These are phyloP conservation scores for Penicillium sp. DNA, from an alignment of 2,329 filamentous ascomycete species.

Conservation along the genomic window DNA sequence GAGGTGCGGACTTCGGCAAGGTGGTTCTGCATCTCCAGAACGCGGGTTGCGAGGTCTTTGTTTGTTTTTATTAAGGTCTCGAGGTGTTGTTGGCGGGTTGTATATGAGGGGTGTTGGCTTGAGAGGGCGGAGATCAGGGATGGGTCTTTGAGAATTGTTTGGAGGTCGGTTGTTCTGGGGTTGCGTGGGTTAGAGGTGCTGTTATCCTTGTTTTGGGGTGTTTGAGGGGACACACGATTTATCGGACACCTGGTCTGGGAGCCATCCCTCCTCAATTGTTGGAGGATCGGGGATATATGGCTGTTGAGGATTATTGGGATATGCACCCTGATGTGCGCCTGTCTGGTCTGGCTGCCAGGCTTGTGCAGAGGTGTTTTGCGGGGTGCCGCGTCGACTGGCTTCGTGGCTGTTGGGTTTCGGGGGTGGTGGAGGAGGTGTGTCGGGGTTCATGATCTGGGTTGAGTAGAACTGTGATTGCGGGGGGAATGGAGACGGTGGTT, in stretches of 20 bases:
- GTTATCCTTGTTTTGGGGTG: conserved; percentile 19
- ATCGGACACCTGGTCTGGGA: conserved; percentile 73
- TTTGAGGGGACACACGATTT: conserved; percentile 64
- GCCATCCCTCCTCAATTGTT: conserved; percentile 64
- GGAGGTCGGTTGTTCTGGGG: conserved; percentile 54
- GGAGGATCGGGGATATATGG: conserved; percentile 33
- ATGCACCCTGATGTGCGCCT: conserved; percentile 11
- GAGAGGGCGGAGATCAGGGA: conserved; percentile 72
- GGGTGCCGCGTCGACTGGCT: conserved; percentile 65
- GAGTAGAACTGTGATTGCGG: conserved; percentile 28
- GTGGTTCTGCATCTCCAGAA: conserved; percentile 47
- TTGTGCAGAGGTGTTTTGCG: conserved; percentile 43
- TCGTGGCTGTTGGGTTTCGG: conserved; percentile 72
- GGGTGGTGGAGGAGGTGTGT: conserved; percentile 66
- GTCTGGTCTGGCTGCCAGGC: conserved; percentile 26
- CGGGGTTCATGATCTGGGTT: conserved; percentile 44
- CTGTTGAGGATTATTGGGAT: conserved; percentile 10
- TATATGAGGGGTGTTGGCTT: conserved; percentile 70
- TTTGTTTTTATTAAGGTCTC: conserved; percentile 68
- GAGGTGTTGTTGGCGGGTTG: conserved; percentile 64
- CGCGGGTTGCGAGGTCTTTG: conserved; percentile 60
- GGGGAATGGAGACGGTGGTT: conserved; percentile 26
- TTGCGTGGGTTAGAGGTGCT: conserved; percentile 2
- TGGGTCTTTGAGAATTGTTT: conserved; percentile 71
- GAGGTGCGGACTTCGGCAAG: conserved; percentile 58